Evolutionary conservation across 352 stramenopile species (phyloP).

Genomic region (Globisporangium barbulae): DNA sequence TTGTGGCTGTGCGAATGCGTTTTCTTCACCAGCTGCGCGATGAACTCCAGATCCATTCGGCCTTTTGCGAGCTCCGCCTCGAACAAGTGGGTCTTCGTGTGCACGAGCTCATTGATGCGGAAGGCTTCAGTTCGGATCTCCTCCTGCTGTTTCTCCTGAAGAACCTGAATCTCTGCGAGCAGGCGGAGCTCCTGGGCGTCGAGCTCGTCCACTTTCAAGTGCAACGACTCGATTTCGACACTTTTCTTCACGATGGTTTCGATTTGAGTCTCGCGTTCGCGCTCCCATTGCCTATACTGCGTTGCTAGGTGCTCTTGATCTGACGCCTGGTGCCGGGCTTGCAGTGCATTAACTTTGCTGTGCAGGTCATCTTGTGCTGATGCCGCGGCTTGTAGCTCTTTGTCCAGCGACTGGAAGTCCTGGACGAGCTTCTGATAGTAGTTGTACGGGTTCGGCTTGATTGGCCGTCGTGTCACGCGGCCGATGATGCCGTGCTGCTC

Average conservation of each 20-base stretch:
- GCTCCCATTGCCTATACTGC: constrained; percentile 32
- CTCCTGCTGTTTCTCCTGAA: constrained; percentile 40
- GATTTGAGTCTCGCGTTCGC: constrained; percentile 34
- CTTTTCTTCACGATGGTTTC: constrained; percentile 30
- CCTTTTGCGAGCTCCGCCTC: constrained; percentile 47
- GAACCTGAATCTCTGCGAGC: constrained; percentile 41
- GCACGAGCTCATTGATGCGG: constrained; percentile 39
- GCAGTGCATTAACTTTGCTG: constrained; percentile 16
- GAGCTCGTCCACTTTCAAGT: constrained; percentile 25
- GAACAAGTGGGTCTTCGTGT: constrained; percentile 37
- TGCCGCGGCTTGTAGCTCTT: constrained; percentile 27
- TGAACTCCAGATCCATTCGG: constrained; percentile 42
- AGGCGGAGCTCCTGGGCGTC: constrained; percentile 37
- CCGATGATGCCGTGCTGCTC: neutral
- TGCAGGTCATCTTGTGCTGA: constrained; percentile 5
- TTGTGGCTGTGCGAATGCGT: neutral
- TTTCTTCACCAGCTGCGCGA: constrained; percentile 34
- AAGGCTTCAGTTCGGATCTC: constrained; percentile 35
- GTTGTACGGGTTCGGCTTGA: constrained; percentile 34
- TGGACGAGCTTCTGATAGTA: constrained; percentile 56
- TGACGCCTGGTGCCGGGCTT: constrained; percentile 14
- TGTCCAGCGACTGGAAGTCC: constrained; percentile 43
- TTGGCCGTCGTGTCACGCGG: neutral
- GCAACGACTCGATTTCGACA: constrained; percentile 20
- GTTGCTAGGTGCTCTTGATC: neutral